Evolutionary conservation across 2,329 filamentous ascomycete genomes (phyloP).

Genomic region (Aureobasidium mangrovei): DNA sequence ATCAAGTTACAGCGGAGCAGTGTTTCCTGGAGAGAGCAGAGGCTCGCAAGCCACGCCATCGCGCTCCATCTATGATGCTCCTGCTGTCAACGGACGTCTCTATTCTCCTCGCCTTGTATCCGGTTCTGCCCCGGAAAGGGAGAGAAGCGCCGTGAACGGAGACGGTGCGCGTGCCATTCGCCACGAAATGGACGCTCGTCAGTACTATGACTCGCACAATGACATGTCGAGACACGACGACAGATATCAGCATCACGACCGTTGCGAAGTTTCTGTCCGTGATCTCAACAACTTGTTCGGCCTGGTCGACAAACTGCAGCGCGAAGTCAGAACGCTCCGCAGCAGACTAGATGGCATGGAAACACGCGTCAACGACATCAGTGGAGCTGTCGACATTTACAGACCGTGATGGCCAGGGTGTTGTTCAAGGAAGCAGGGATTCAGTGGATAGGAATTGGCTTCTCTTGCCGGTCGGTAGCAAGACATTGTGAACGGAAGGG

Average conservation of each 20-base stretch:
- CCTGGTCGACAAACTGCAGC: slow-evolving; percentile 1
- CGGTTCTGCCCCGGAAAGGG: neutral
- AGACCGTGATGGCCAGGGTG: neutral
- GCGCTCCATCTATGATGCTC: neutral
- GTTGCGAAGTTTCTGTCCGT: neutral
- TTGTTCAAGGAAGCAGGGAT: too few species aligned
- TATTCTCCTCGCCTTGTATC: neutral
- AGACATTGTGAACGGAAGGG: neutral
- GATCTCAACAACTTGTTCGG: neutral
- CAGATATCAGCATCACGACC: slow-evolving; percentile 4
- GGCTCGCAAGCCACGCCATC: slow-evolving; percentile 1
- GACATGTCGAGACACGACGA: neutral
- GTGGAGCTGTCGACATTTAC: slow-evolving; percentile 11
- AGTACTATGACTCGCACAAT: slow-evolving; percentile 2
- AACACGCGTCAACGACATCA: neutral
- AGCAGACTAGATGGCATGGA: slow-evolving; percentile 8
- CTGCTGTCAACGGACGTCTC: neutral
- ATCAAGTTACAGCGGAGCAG: slow-evolving; percentile 3
- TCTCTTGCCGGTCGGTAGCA: neutral
- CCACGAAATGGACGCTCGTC: neutral
- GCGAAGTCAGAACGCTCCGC: slow-evolving; percentile 5
- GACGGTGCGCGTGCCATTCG: neutral
- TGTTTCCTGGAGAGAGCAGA: neutral
- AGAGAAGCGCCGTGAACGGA: neutral
- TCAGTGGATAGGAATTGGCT: neutral